Percentiles rank a stretch among this genome's conserved stretches.
Conservation (phyloP, 805 yeast genomes). For the Zygoascus biomembranicola region DNA sequence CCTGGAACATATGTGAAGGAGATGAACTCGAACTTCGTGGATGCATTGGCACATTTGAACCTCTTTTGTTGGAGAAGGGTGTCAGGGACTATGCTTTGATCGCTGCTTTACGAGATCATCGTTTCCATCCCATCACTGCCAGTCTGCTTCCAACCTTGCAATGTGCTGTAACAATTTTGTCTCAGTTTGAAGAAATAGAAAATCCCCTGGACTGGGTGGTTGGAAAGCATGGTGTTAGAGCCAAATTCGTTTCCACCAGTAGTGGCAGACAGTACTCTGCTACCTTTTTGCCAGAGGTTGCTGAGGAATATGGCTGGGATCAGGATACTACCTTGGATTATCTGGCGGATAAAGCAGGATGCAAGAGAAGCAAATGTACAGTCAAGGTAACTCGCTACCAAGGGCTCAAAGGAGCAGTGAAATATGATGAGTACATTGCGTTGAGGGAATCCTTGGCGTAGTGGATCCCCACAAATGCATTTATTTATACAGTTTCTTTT, state of each 20-base stretch:
- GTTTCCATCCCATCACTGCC: conserved; percentile 59
- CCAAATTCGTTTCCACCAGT: conserved; percentile 36
- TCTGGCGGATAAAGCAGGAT: conserved; percentile 60
- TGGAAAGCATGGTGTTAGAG: conserved; percentile 74
- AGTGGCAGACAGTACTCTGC: conserved; percentile 44
- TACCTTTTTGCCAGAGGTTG: conserved; percentile 87
- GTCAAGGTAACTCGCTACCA: conserved; percentile 47
- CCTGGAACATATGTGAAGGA: conserved; percentile 50
- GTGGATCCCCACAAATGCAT: no score
- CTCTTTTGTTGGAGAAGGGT: conserved; percentile 47
- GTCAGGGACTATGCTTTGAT: conserved; percentile 52
- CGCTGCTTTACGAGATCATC: conserved; percentile 69
- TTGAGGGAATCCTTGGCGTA: background rate
- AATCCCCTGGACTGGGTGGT: conserved; percentile 67
- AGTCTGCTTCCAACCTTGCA: conserved; percentile 47
- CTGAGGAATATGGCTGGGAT: conserved; percentile 79
- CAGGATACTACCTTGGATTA: conserved; percentile 61
- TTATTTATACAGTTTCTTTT: no score
- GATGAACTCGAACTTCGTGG: conserved; percentile 53
- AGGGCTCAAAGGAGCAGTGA: conserved; percentile 40
- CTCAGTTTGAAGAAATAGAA: conserved; percentile 44
- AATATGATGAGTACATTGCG: conserved; percentile 34
- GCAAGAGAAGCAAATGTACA: conserved; percentile 24
- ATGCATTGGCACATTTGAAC: conserved; percentile 83
- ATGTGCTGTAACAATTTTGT: conserved; percentile 57